Base-by-base conservation (phyloP, 495 filamentous ascomycete genomes). In the Jackrogersella multiformis region DNA sequence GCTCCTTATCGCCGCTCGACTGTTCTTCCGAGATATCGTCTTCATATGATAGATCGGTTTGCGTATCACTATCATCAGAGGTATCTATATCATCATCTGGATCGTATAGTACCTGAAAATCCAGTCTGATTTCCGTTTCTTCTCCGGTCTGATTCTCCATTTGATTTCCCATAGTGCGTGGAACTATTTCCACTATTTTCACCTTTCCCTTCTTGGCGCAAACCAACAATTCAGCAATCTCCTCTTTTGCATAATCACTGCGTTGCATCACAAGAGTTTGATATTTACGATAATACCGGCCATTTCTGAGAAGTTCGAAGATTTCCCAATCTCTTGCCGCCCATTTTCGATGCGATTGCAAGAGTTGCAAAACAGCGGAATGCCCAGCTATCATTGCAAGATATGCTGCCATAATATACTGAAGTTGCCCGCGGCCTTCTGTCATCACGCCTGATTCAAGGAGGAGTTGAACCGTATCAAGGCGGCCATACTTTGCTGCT, bases 401-500 rank as follows among this genome's bases (percentile, higher is more conserved):
- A 49, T 8, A 5, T n/a, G 49, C 15, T 21, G 61, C 61, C 13
- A 24, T 23, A 7, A 57, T 56, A 32, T 56, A 64, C 1, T 64
- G 28, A 2, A 60, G 4, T 60, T 18, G 42, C 3, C 56, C 56
- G 4, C 0, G 16, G 34, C 54, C 62, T 2, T 66, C 54, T 16
- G 54, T 66, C 18, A 1, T 26, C 16, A 32, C 36, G 13, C 53
- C 54, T 0, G 13, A 32, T 5, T 59, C 44, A 2, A 66, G 35
- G 9, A 66, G 44, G 16, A 66, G 62, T 21, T 66, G 30, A 23
- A 59, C 55, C 1, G 32, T 23, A 41, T 66, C 62, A 7, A 66
- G 54, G 32, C 45, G 52, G 4, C 62, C 62, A 8, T 13, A 6
- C 2, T 7, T n/a, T 20, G 26, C 39, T 35, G 55, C 55, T 35